Percentiles rank a stretch among this genome's conserved stretches.
Conservation (phyloP, 352 stramenopile species). For the Globisporangium spiculum region DNA sequence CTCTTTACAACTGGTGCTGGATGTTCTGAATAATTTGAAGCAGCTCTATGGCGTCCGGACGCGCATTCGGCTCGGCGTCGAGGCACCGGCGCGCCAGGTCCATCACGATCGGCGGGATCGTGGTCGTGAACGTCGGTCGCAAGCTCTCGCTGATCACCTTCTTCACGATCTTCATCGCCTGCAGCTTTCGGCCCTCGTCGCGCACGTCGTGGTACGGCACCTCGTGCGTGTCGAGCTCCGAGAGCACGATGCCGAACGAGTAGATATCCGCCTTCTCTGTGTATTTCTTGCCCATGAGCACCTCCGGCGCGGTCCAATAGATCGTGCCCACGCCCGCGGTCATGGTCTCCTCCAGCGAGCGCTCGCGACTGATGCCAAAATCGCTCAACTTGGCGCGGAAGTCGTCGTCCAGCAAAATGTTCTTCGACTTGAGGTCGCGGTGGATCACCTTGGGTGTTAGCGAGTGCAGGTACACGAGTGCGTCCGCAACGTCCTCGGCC, state of each 20-base stretch:
- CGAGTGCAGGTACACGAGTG: constrained; percentile 70
- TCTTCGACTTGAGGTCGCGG: constrained; percentile 76
- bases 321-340: constrained; percentile 78
- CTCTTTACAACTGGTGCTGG: constrained; percentile 42
- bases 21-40: constrained; percentile 63
- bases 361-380: constrained; percentile 78
- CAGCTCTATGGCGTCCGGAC: constrained; percentile 66
- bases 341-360: constrained; percentile 79
- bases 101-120: constrained; percentile 53
- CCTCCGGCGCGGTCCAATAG: constrained; percentile 81
- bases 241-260: constrained; percentile 81
- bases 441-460: constrained; percentile 79
- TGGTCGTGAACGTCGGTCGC: constrained; percentile 55
- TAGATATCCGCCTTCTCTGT: constrained; percentile 84
- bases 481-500: constrained; percentile 67
- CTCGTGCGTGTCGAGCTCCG: constrained; percentile 72
- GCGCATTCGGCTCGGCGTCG: constrained; percentile 59
- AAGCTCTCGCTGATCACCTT: constrained; percentile 73
- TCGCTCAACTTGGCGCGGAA: constrained; percentile 70
- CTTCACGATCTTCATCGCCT: constrained; percentile 84
- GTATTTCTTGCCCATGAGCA: constrained; percentile 84
- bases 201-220: constrained; percentile 82
- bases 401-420: constrained; percentile 64
- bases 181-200: constrained; percentile 68
- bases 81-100: constrained; percentile 66